phyloP scores from a whole-genome alignment of 257 asterid genomes.

The Solanum stenotomum region DNA sequence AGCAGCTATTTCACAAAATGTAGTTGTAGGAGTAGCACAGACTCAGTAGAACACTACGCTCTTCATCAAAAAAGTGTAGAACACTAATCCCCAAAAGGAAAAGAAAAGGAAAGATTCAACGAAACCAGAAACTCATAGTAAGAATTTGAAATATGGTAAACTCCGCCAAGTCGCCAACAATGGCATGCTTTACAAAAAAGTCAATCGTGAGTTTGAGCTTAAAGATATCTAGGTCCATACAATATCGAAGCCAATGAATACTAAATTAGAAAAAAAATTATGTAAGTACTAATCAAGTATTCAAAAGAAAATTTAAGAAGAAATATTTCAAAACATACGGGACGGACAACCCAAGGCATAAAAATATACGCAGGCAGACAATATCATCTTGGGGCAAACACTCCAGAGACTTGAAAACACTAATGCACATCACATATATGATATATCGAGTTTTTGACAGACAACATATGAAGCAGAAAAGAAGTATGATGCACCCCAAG shows the following conservation, averaged over 20 bases:
- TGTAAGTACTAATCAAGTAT: background rate
- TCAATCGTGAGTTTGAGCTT: background rate
- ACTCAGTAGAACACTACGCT: background rate
- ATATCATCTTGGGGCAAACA: background rate
- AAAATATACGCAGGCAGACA: background rate
- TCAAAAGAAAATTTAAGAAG: background rate
- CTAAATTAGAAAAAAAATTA: background rate
- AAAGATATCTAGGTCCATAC: background rate
- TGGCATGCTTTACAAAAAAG: background rate
- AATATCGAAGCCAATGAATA: background rate
- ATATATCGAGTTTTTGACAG: background rate
- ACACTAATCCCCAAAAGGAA: background rate
- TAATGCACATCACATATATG: background rate
- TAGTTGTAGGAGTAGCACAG: background rate
- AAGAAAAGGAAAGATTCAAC: background rate
- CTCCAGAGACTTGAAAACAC: background rate
- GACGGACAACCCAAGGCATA: background rate
- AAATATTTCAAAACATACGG: background rate
- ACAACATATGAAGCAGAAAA: background rate
- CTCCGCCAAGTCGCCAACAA: background rate
- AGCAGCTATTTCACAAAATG: background rate
- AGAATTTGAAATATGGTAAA: background rate
- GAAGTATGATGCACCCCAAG: background rate
- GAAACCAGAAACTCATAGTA: background rate
- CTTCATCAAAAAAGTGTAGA: background rate